Evolutionary conservation across 1,284 basidiomycete species (phyloP).

Genomic region (Farysia itapuensis): DNA sequence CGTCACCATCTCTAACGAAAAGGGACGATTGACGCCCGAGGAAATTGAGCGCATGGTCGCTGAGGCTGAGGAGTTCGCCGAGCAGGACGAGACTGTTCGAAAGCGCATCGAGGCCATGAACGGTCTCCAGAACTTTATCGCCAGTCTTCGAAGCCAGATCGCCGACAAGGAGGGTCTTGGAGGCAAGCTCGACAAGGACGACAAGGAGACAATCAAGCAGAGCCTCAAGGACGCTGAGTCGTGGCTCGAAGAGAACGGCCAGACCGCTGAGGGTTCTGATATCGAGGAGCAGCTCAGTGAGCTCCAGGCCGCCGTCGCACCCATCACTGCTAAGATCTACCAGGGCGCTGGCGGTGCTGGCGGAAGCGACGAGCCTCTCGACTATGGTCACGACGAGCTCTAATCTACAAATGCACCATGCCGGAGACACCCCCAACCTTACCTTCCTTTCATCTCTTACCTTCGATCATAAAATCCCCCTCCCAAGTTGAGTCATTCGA

Average conservation of each 20-base stretch:
- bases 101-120: constrained; percentile 58
- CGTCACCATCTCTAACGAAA: constrained; percentile 59
- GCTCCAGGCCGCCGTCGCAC: constrained; percentile 57
- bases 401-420: constrained; percentile 13
- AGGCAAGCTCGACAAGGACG: constrained; percentile 57
- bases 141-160: constrained; percentile 54
- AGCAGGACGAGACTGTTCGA: constrained; percentile 58
- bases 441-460: too few relatives aligned
- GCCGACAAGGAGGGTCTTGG: constrained; percentile 60
- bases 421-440: neutral
- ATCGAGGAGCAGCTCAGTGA: constrained; percentile 59
- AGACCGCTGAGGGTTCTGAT: constrained; percentile 55
- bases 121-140: constrained; percentile 58
- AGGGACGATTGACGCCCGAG: constrained; percentile 55
- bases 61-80: constrained; percentile 58
- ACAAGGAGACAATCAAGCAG: constrained; percentile 58
- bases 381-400: constrained; percentile 59
- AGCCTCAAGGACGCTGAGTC: constrained; percentile 58
- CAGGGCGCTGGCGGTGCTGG: constrained; percentile 24
- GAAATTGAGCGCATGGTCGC: constrained; percentile 59
- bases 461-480: too few relatives aligned
- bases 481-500: too few relatives aligned
- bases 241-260: constrained; percentile 59
- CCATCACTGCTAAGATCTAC: constrained; percentile 60
- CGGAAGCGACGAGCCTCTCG: constrained; percentile 53